phyloP scores from a whole-genome alignment of 2,329 filamentous ascomycete genomes.

The Colletotrichum aenigma region DNA sequence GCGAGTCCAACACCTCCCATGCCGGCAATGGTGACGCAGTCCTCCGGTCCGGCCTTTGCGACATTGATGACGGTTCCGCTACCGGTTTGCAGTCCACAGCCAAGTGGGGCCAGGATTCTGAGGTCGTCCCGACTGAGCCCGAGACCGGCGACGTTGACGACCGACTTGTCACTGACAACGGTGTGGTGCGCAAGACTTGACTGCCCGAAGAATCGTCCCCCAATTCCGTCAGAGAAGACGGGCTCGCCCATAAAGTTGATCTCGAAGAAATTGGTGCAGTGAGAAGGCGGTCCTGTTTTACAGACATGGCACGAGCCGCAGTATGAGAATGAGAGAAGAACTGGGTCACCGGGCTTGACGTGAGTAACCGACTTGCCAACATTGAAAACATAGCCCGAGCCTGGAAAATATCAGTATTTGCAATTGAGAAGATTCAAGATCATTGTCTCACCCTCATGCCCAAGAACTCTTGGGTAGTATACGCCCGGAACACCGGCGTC shows the following conservation, averaged over 20 bases:
- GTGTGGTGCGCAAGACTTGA: slow-evolving; percentile 34
- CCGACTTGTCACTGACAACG: slow-evolving; percentile 29
- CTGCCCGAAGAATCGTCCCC: slow-evolving; percentile 37
- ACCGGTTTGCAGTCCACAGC: slow-evolving; percentile 41
- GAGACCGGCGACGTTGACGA: slow-evolving; percentile 27
- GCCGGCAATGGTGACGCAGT: slow-evolving; percentile 34
- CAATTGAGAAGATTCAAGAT: too few relatives aligned
- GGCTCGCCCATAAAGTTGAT: slow-evolving; percentile 46
- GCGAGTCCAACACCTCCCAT: slow-evolving; percentile 38
- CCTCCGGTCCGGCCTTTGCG: slow-evolving; percentile 27
- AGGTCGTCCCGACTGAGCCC: slow-evolving; percentile 23
- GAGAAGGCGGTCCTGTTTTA: slow-evolving; percentile 44
- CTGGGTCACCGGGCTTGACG: slow-evolving; percentile 56
- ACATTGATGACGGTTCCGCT: slow-evolving; percentile 38
- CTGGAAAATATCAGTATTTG: slow-evolving; percentile 10
- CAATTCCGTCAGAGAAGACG: slow-evolving; percentile 7
- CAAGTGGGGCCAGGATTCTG: slow-evolving; percentile 33
- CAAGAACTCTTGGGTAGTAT: slow-evolving; percentile 42
- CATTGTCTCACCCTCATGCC: slow-evolving; percentile 51
- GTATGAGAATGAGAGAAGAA: slow-evolving; percentile 50
- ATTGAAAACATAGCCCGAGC: slow-evolving; percentile 48
- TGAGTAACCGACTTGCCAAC: slow-evolving; percentile 49
- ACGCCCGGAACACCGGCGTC: slow-evolving; percentile 10
- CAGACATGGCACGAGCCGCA: slow-evolving; percentile 50
- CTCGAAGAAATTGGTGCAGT: slow-evolving; percentile 52